phyloP scores from a whole-genome alignment of 176 grass and related monocot genomes.

The Eleusine coracana region DNA sequence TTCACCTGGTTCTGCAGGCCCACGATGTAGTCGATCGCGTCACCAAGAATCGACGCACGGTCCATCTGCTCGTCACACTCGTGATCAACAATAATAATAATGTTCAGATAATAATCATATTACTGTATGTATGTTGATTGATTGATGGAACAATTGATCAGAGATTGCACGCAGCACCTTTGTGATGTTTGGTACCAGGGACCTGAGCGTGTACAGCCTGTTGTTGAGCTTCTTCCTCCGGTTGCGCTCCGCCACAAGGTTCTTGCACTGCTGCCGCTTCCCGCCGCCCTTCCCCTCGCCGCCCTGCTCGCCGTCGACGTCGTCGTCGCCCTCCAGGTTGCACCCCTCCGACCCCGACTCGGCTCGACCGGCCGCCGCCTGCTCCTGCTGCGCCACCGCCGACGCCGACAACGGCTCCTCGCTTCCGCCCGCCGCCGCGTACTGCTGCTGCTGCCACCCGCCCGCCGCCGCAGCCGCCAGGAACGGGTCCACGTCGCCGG shows the following conservation, averaged over 20 bases:
- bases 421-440: neutral
- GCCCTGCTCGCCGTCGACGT: slow-evolving; percentile 52
- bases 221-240: slow-evolving; percentile 91
- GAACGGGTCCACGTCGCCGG: slow-evolving; percentile 27
- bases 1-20: slow-evolving; percentile 84
- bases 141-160: neutral
- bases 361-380: slow-evolving; percentile 29
- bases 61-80: no score
- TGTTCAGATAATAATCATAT: no score
- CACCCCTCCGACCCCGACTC: slow-evolving; percentile 79
- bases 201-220: slow-evolving; percentile 70
- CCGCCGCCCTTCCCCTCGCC: slow-evolving; percentile 40
- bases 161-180: slow-evolving; percentile 55
- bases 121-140: no score
- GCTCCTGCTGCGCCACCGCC: slow-evolving; percentile 30
- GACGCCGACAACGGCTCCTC: slow-evolving; percentile 39
- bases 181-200: slow-evolving; percentile 93
- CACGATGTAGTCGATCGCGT: slow-evolving; percentile 95
- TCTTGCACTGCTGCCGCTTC: slow-evolving; percentile 90
- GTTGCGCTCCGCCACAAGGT: slow-evolving; percentile 73
- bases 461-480: slow-evolving; percentile 21
- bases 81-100: no score
- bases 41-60: slow-evolving; percentile 81
- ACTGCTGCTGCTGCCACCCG: slow-evolving; percentile 52
- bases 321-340: slow-evolving; percentile 62